A percentile compares a stretch with the other conserved stretches of the same genome.
These are phyloP conservation scores for Dactylellina parvicollis DNA, from an alignment of 2,329 filamentous ascomycete species.

Conservation along the genomic window DNA sequence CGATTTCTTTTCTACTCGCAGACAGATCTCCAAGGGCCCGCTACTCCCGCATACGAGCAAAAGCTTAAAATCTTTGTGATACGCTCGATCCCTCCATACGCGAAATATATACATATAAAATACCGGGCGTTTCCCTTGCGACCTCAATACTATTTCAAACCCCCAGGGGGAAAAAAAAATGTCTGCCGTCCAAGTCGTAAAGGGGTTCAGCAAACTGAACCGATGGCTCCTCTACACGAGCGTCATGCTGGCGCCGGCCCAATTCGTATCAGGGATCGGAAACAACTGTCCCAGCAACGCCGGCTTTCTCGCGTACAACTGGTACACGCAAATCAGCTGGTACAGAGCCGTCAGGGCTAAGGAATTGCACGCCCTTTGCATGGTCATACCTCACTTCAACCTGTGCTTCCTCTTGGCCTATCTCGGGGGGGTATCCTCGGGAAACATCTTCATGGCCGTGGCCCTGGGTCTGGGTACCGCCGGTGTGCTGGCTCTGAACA, in stretches of 20 bases:
- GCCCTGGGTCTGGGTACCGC: slow-evolving; percentile 27
- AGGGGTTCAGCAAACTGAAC: slow-evolving; percentile 38
- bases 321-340: slow-evolving; percentile 38
- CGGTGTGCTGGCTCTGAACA: slow-evolving; percentile 31
- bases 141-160: too few species aligned
- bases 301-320: slow-evolving; percentile 48
- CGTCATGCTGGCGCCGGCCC: slow-evolving; percentile 37
- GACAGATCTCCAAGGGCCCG: too few species aligned
- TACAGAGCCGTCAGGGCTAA: slow-evolving; percentile 9
- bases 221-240: slow-evolving; percentile 47
- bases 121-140: too few species aligned
- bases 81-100: too few species aligned
- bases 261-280: slow-evolving; percentile 36
- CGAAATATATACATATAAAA: too few species aligned
- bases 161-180: too few species aligned
- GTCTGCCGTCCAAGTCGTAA: slow-evolving; percentile 2
- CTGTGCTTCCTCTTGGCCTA: not conserved
- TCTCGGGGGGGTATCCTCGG: slow-evolving; percentile 5
- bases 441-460: not conserved
- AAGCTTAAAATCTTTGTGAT: too few species aligned
- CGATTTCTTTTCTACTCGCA: too few species aligned
- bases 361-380: slow-evolving; percentile 22
- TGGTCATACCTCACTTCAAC: slow-evolving; percentile 13
- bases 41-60: too few species aligned
- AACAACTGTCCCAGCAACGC: slow-evolving; percentile 43